phyloP scores from a whole-genome alignment of 768 basidiomycete species.

The Tricholoma sp. region DNA sequence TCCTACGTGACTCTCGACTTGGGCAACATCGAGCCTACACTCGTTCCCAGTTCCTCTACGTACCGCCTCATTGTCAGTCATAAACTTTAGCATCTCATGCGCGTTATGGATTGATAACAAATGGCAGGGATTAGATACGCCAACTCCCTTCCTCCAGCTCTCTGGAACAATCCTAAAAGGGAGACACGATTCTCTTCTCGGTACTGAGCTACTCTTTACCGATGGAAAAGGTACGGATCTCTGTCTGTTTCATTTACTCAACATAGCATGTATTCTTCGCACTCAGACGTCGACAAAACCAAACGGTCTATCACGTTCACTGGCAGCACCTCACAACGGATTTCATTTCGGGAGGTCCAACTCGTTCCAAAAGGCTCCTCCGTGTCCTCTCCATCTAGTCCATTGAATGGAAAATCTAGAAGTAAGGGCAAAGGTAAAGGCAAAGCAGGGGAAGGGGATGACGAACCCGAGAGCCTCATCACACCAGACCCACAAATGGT shows the following conservation, averaged over 20 bases:
- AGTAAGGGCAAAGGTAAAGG: slow-evolving; percentile 10
- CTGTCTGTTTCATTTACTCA: background rate
- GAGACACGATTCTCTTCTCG: slow-evolving; percentile 58
- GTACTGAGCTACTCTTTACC: slow-evolving; percentile 72
- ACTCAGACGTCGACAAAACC: slow-evolving; percentile 35
- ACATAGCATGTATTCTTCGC: slow-evolving; percentile 19
- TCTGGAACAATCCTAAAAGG: slow-evolving; percentile 74
- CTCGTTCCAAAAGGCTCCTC: slow-evolving; percentile 36
- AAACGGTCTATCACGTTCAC: slow-evolving; percentile 51
- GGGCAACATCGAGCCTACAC: slow-evolving; percentile 64
- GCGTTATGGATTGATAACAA: background rate
- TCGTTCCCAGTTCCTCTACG: slow-evolving; percentile 64
- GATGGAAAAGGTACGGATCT: slow-evolving; percentile 52
- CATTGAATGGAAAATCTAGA: background rate
- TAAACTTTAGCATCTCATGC: background rate
- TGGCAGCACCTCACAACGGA: slow-evolving; percentile 60
- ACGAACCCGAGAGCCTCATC: slow-evolving; percentile 6
- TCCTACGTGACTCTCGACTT: slow-evolving; percentile 73
- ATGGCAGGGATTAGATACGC: slow-evolving; percentile 67
- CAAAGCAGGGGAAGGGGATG: slow-evolving; percentile 4
- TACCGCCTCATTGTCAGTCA: slow-evolving; percentile 71
- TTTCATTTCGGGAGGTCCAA: slow-evolving; percentile 70
- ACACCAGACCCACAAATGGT: slow-evolving; percentile 10
- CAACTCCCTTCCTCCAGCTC: slow-evolving; percentile 72
- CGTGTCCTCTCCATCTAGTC: background rate